Percentiles rank a stretch among this genome's conserved stretches.
phyloP scores from a whole-genome alignment of 2,329 filamentous ascomycete species.

The Pseudogymnoascus sp. region DNA sequence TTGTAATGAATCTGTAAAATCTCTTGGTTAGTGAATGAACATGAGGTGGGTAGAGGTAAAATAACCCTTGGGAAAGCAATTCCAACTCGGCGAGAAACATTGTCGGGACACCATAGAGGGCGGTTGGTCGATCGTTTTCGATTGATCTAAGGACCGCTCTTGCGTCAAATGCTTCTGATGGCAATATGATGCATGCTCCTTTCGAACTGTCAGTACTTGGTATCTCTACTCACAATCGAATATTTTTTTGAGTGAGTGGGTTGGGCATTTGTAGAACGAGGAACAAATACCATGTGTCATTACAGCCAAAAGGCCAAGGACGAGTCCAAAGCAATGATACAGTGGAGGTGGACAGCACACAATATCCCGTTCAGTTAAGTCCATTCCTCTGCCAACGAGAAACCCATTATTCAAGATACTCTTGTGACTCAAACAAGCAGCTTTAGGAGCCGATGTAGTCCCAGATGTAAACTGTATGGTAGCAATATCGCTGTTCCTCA shows the following conservation, averaged over 20 bases:
- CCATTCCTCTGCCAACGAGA: constrained; percentile 80
- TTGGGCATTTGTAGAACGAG: too few species aligned
- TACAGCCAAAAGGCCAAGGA: constrained; percentile 93
- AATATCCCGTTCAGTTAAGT: constrained; percentile 63
- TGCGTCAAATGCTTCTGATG: constrained; percentile 80
- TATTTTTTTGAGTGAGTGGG: too few species aligned
- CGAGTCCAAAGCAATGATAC: constrained; percentile 84
- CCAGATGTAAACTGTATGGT: constrained; percentile 97
- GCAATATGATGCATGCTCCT: constrained; percentile 42
- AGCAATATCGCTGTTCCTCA: constrained; percentile 59
- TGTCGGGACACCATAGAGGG: constrained; percentile 81
- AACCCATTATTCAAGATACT: constrained; percentile 86
- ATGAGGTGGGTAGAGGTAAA: background rate
- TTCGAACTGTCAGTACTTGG: too few species aligned
- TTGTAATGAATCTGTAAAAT: constrained; percentile 16
- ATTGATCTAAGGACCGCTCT: constrained; percentile 51
- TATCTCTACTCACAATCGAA: constrained; percentile 50
- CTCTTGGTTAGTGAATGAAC: too few species aligned
- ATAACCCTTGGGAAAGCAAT: constrained; percentile 51
- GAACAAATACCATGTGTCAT: constrained; percentile 61
- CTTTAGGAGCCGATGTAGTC: constrained; percentile 84
- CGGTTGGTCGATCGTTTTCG: constrained; percentile 46
- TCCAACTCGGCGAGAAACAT: constrained; percentile 90
- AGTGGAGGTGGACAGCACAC: constrained; percentile 81
- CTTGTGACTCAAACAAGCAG: constrained; percentile 77